Evolutionary conservation across 352 stramenopile species (phyloP).

Genomic region (Phytophthora syringae): DNA sequence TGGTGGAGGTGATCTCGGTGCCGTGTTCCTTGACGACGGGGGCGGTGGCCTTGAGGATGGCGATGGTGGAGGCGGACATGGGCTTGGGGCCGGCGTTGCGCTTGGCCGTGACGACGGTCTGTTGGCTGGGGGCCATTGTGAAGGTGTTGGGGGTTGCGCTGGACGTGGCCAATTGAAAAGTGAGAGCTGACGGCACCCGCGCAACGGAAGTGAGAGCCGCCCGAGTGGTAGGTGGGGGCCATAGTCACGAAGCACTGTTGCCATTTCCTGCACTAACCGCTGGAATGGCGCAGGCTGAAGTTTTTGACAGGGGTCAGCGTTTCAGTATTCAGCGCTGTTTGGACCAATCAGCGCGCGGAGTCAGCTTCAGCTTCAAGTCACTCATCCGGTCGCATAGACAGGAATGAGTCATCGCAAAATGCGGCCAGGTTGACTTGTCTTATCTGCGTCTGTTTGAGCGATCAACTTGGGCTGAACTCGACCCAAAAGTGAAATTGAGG

Average conservation of each 20-base stretch:
- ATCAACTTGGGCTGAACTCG: neutral
- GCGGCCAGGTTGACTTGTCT: neutral
- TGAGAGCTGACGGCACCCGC: conserved; percentile 2
- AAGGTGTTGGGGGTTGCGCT: conserved; percentile 1
- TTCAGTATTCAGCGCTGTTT: conserved; percentile 1
- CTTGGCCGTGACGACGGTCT: conserved; percentile 10
- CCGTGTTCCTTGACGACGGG: conserved; percentile 68
- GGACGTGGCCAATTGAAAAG: conserved; percentile 19
- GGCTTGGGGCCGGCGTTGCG: conserved; percentile 23
- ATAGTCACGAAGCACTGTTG: conserved; percentile 14
- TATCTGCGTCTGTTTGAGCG: conserved; percentile 3
- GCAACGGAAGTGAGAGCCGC: neutral
- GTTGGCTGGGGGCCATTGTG: conserved; percentile 26
- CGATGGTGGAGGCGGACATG: conserved; percentile 46
- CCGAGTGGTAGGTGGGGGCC: conserved; percentile 1
- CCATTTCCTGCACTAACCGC: conserved; percentile 10
- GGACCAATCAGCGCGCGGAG: conserved; percentile 8
- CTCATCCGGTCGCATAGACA: conserved; percentile 29
- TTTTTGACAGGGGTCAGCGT: conserved; percentile 1
- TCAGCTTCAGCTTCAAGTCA: conserved; percentile 25
- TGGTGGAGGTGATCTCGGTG: conserved; percentile 66
- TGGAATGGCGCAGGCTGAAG: conserved; percentile 21
- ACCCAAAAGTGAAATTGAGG: neutral
- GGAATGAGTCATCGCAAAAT: conserved; percentile 25
- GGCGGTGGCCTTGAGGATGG: conserved; percentile 71